Base-by-base conservation (phyloP, 768 basidiomycete genomes). In the Lactifluus rugatus region DNA sequence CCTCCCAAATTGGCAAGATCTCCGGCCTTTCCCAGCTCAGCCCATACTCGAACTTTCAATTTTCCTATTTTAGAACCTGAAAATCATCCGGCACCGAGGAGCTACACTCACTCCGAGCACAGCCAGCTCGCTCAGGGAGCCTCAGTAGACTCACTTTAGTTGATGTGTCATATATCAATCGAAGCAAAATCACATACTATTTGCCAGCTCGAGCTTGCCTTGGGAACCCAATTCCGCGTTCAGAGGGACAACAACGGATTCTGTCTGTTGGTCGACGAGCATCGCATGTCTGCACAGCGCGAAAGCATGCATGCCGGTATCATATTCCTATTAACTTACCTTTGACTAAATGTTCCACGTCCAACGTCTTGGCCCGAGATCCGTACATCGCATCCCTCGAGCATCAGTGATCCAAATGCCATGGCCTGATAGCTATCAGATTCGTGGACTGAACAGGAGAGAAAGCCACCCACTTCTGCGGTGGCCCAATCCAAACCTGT, bases 361-460 rank as follows among this genome's bases (percentile, higher is more conserved):
- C 93, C 93, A 0, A 93, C 90, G 67, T 95, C 93, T 70, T 96
- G 93, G 7, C 93, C 93, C 2, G 91, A 93, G 32, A 96, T 89
- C 16, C 93, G 81, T 9, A 96, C 78, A 66, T 94, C 87, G 61
- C 76, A 82, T 1, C 90, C 90, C 52, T 91, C 86, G 2, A 81
- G 72, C 83, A 95, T 81, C 34, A 95, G 75, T 1, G 89, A 83
- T 0, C 93, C 93, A 65, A 93, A 90, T 0, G 93, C 93, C 70
- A 96, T 70, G 0, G 90, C 88, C 88, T 89, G 55, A 37, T 28
- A 54, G 13, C 14, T 16, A 16, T 54, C 28, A 54, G 34, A 6
- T 17, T 52, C 39, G 11, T 26, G 3, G 28, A 3, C 28, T 8
- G n/a, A 8, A 6, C 10, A 37, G 16, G 16, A 21, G 17, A 34